These are phyloP conservation scores for Solioccasus polychromus DNA, from an alignment of 768 basidiomycete species.

Conservation along the genomic window DNA sequence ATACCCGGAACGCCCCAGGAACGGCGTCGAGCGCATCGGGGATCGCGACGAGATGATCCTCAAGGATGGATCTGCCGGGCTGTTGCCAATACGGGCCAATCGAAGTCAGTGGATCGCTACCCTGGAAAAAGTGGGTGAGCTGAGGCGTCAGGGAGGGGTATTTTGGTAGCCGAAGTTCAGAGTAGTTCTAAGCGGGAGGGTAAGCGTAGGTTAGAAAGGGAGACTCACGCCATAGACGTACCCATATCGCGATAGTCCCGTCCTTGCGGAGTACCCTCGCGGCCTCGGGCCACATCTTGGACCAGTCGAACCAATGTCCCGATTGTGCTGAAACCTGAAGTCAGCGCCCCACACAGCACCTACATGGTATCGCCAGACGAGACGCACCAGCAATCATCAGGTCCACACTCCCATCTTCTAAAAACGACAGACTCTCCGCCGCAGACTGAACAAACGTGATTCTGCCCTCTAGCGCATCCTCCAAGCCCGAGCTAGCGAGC, in stretches of 20 bases:
- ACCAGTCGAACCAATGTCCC: slow-evolving; percentile 82
- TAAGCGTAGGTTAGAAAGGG: too few relatives aligned
- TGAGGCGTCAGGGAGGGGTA: slow-evolving; percentile 56
- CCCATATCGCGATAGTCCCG: slow-evolving; percentile 76
- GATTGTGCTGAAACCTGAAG: slow-evolving; percentile 55
- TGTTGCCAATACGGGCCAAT: slow-evolving; percentile 78
- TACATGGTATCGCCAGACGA: too few relatives aligned
- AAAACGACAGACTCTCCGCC: slow-evolving; percentile 54
- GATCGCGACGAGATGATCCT: slow-evolving; percentile 67
- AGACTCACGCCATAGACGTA: too few relatives aligned
- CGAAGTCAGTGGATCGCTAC: slow-evolving; percentile 48
- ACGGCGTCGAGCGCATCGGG: slow-evolving; percentile 46
- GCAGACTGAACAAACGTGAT: slow-evolving; percentile 38
- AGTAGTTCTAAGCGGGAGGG: slow-evolving; percentile 44
- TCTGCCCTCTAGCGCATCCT: too few relatives aligned
- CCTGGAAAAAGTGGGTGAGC: slow-evolving; percentile 64
- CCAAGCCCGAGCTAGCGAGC: too few relatives aligned
- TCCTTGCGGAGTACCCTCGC: slow-evolving; percentile 54
- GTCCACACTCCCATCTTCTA: slow-evolving; percentile 60
- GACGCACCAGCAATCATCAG: slow-evolving; percentile 61
- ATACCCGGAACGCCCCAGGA: slow-evolving; percentile 35
- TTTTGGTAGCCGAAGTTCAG: slow-evolving; percentile 66
- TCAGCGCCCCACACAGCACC: too few relatives aligned
- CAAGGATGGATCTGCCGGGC: slow-evolving; percentile 75
- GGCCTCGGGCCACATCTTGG: slow-evolving; percentile 65